Conservation (phyloP, 495 filamentous ascomycete species). For the Platismatia glauca region DNA sequence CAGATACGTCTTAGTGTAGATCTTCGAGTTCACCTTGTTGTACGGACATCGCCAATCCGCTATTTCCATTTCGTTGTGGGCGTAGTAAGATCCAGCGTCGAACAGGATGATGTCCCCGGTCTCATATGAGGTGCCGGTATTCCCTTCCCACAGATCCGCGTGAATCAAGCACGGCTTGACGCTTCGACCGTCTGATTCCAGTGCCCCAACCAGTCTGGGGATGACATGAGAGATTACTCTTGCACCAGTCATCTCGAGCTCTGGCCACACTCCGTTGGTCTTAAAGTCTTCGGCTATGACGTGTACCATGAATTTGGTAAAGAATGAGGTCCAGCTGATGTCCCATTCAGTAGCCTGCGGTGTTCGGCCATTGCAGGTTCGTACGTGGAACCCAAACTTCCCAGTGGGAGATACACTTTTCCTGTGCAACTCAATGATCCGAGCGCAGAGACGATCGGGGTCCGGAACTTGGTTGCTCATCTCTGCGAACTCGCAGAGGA, state of each 20-base stretch:
- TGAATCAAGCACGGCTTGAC: slow-evolving; percentile 40
- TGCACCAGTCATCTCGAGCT: slow-evolving; percentile 24
- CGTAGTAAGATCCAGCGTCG: slow-evolving; percentile 40
- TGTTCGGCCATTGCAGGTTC: slow-evolving; percentile 39
- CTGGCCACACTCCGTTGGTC: slow-evolving; percentile 27
- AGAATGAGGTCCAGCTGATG: slow-evolving; percentile 38
- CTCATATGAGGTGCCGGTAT: slow-evolving; percentile 29
- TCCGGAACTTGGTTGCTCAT: slow-evolving; percentile 37
- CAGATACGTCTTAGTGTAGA: slow-evolving; percentile 17
- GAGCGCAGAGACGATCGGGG: slow-evolving; percentile 32
- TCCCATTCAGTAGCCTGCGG: slow-evolving; percentile 36
- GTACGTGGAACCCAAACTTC: slow-evolving; percentile 45
- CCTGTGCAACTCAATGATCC: slow-evolving; percentile 37
- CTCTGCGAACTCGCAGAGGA: slow-evolving; percentile 37
- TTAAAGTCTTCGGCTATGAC: slow-evolving; percentile 25
- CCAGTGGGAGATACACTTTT: slow-evolving; percentile 37
- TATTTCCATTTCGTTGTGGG: slow-evolving; percentile 38
- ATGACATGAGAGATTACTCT: slow-evolving; percentile 31
- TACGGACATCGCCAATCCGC: slow-evolving; percentile 20
- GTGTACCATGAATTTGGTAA: slow-evolving; percentile 28
- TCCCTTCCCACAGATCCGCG: slow-evolving; percentile 43
- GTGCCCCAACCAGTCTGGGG: slow-evolving; percentile 31
- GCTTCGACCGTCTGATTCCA: slow-evolving; percentile 33
- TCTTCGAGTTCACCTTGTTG: slow-evolving; percentile 10
- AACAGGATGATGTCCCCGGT: slow-evolving; percentile 35